These are phyloP conservation scores for Trichocomaceae sp. DNA, from an alignment of 2,329 filamentous ascomycete genomes.

Conservation along the genomic window DNA sequence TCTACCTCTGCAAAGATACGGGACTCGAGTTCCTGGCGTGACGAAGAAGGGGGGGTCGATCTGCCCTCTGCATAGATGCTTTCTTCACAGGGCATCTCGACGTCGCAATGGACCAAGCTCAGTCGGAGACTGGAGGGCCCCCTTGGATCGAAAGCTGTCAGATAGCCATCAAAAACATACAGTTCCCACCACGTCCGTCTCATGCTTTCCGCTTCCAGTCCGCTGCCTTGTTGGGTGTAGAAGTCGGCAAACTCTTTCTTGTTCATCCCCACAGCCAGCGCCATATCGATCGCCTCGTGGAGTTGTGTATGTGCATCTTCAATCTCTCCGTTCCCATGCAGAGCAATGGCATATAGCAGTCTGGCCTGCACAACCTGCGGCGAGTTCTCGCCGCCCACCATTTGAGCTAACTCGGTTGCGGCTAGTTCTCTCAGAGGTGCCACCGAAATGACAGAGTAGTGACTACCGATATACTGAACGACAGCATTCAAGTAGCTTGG, in stretches of 20 bases:
- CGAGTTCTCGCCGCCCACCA: not conserved
- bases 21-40: slow-evolving; percentile 3
- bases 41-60: not conserved
- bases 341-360: slow-evolving; percentile 8
- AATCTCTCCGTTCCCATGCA: slow-evolving; percentile 8
- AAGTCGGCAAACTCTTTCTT: slow-evolving; percentile 4
- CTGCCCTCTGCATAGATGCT: slow-evolving; percentile 41
- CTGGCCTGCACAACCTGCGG: slow-evolving; percentile 6
- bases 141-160: slow-evolving; percentile 48
- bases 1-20: slow-evolving; percentile 6
- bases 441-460: slow-evolving; percentile 8
- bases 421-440: not conserved
- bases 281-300: slow-evolving; percentile 34
- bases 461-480: slow-evolving; percentile 11
- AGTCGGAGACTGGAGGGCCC: slow-evolving; percentile 47
- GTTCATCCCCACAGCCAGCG: slow-evolving; percentile 7
- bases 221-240: not conserved
- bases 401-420: not conserved
- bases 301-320: not conserved
- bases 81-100: slow-evolving; percentile 69
- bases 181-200: slow-evolving; percentile 77
- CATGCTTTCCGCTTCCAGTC: slow-evolving; percentile 56
- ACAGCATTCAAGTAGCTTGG: slow-evolving; percentile 8
- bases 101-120: slow-evolving; percentile 59
- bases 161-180: slow-evolving; percentile 69